These are phyloP conservation scores for Alternaria postmessia DNA, from an alignment of 2,329 filamentous ascomycete genomes.

Conservation along the genomic window DNA sequence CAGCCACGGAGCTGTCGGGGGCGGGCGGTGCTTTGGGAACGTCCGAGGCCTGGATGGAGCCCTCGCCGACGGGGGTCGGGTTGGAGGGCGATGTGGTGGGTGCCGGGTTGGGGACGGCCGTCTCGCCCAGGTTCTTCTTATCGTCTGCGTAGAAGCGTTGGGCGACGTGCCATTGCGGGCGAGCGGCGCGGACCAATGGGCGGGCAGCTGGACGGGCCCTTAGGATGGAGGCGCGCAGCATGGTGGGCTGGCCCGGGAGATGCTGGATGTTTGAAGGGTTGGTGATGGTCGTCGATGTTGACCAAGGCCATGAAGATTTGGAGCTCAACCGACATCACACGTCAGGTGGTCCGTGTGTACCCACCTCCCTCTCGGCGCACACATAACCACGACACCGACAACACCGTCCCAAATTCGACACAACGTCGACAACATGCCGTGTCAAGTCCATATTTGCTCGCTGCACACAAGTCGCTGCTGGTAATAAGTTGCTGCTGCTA, in stretches of 20 bases:
- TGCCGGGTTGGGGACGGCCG: conserved; percentile 48
- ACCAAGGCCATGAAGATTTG: conserved; percentile 27
- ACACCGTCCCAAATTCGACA: background rate
- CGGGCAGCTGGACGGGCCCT: conserved; percentile 56
- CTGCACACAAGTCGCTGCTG: too few relatives aligned
- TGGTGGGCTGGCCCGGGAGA: conserved; percentile 55
- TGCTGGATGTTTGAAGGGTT: conserved; percentile 19
- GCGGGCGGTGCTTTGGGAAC: conserved; percentile 58
- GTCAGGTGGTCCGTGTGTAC: conserved; percentile 7
- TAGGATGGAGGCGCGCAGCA: conserved; percentile 65
- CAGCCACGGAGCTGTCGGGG: conserved; percentile 48
- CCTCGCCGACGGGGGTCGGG: conserved; percentile 20
- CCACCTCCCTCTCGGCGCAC: background rate
- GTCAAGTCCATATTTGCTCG: background rate
- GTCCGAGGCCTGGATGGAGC: conserved; percentile 60
- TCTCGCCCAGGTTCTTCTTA: conserved; percentile 51
- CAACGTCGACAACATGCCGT: background rate
- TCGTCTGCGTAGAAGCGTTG: conserved; percentile 62
- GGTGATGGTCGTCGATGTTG: conserved; percentile 20
- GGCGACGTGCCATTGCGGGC: conserved; percentile 48
- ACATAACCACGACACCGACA: conserved; percentile 4
- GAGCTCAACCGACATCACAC: conserved; percentile 17
- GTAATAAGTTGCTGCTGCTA: too few relatives aligned
- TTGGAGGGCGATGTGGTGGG: conserved; percentile 36
- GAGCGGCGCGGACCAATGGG: conserved; percentile 42